Evolutionary conservation across 208 protist genomes (phyloP), one percentile per base, ranked within the genome.

Genomic region (Trypanosoma caninum): DNA sequence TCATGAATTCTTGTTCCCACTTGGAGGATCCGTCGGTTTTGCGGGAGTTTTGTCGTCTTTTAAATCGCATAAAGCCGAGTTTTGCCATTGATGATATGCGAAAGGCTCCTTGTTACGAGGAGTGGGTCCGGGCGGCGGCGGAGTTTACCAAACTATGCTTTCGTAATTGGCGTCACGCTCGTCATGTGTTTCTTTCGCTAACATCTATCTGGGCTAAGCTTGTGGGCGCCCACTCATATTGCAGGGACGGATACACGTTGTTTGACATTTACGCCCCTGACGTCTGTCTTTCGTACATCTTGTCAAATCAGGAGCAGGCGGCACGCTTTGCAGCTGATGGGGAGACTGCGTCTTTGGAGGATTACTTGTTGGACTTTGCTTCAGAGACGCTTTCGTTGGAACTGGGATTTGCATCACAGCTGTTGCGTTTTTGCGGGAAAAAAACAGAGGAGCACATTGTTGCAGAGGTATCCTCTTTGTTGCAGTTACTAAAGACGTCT

Each of bases 31-130:
- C 54, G 4, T 6, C 25, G 22, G 55, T 62, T 22, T 38, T 65
- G 57, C 35, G 74, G 65, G 63, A 76, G 70, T 82, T 84, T 44
- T 68, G 72, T 40, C 56, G 72, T 0, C 59, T 84, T 10, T 54
- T 88, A n/a, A 83, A 79, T 52, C 64, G 77, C 22, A 56, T 88
- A 4, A 88, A 88, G 69, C 81, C 76, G 7, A 81, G 75, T 52
- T 82, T 75, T 57, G 52, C 69, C 2, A 57, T 88, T 25, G 64
- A 77, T 42, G 74, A 88, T 30, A 64, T 88, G 37, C 62, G 78
- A 50, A 64, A 60, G 38, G 45, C 57, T 35, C 40, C 46, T n/a
- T 71, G 55, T 27, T 71, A 71, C 40, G 50, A 63, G 28, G 13
- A 46, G 28, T 50, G 72, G 69, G n/a, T 88, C 74, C 57, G 44